Evolutionary conservation across 805 yeast species (phyloP).

Genomic region (Metschnikowia gruessii): DNA sequence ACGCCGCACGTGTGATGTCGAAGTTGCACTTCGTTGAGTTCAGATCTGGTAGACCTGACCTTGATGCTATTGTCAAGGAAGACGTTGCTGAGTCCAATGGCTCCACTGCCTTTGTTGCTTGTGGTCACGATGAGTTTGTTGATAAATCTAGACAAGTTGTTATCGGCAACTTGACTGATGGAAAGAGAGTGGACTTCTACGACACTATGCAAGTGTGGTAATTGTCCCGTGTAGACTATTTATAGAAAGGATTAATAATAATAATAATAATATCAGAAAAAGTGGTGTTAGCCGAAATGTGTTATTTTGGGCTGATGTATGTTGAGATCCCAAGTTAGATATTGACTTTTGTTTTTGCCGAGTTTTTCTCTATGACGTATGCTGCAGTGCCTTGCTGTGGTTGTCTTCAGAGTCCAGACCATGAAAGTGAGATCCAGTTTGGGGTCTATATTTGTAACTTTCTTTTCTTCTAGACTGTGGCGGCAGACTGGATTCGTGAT

Average conservation of each 20-base stretch:
- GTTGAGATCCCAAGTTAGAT: no score
- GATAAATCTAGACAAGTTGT: slow-evolving; percentile 53
- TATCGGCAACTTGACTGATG: slow-evolving; percentile 36
- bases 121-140: slow-evolving; percentile 62
- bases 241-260: neutral
- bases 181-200: slow-evolving; percentile 59
- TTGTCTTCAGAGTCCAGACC: no score
- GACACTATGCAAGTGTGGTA: slow-evolving; percentile 77
- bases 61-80: slow-evolving; percentile 29
- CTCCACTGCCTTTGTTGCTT: slow-evolving; percentile 49
- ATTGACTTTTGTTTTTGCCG: no score
- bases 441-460: no score
- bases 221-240: neutral
- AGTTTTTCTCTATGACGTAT: no score
- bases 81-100: slow-evolving; percentile 40
- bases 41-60: slow-evolving; percentile 44
- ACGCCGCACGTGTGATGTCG: slow-evolving; percentile 19
- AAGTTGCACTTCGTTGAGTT: slow-evolving; percentile 39
- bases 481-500: no score
- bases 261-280: no score
- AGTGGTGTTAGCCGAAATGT: no score
- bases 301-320: no score
- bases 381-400: no score
- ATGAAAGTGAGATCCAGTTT: no score
- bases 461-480: no score